Evolutionary conservation across 495 filamentous ascomycete species (phyloP).

Genomic region (Aspergillus conjunctus): DNA sequence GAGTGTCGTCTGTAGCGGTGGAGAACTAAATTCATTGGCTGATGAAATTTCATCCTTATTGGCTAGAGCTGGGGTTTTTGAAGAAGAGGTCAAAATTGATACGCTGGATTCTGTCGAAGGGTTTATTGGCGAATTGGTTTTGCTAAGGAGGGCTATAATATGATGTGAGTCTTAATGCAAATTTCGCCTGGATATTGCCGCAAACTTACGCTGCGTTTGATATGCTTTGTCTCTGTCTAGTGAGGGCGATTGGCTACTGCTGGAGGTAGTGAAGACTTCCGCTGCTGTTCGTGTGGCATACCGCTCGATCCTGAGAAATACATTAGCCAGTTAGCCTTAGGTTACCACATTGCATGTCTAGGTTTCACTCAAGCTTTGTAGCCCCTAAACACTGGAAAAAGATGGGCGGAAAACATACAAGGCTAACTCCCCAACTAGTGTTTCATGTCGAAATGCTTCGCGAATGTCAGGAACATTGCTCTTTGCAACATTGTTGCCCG

Average conservation of each 20-base stretch:
- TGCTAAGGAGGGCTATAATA: neutral
- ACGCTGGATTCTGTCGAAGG: neutral
- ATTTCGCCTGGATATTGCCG: neutral
- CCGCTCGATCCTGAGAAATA: slow-evolving; percentile 33
- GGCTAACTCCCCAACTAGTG: slow-evolving; percentile 73
- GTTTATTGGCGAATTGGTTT: neutral
- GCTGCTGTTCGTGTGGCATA: slow-evolving; percentile 23
- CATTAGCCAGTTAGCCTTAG: slow-evolving; percentile 15
- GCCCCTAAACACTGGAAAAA: slow-evolving; percentile 10
- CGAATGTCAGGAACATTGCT: slow-evolving; percentile 94
- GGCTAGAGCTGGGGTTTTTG: neutral
- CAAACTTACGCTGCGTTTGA: slow-evolving; percentile 6
- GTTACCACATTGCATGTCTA: no score
- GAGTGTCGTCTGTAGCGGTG: slow-evolving; percentile 17
- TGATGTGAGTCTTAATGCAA: neutral
- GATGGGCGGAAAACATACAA: slow-evolving; percentile 59
- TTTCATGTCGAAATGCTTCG: slow-evolving; percentile 85
- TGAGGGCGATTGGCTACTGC: neutral
- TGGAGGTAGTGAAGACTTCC: neutral
- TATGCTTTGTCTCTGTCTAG: neutral
- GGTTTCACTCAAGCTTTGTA: neutral
- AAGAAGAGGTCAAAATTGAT: neutral
- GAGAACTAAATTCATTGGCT: neutral
- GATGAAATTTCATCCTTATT: neutral
- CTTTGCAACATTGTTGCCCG: slow-evolving; percentile 88